phyloP scores from a whole-genome alignment of 2,329 filamentous ascomycete species.

The Ophiostoma novo-ulmi region DNA sequence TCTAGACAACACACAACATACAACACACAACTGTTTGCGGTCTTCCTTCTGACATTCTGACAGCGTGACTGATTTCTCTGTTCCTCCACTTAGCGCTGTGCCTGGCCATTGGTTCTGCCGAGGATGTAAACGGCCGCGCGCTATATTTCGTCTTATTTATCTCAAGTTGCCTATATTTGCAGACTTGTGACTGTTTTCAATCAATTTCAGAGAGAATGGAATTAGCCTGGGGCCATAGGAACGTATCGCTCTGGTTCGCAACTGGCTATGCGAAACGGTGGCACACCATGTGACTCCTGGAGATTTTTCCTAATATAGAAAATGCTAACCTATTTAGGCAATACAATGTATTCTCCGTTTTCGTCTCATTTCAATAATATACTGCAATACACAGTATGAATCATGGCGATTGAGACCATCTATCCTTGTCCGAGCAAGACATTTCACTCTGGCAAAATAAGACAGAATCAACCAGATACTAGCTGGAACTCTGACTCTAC shows the following conservation, averaged over 20 bases:
- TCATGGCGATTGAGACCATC: conserved; percentile 14
- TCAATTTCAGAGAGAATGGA: not conserved
- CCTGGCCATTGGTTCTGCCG: conserved; percentile 5
- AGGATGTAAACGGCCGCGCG: not conserved
- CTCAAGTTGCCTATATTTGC: too few relatives aligned
- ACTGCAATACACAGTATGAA: conserved; percentile 5
- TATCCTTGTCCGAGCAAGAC: not conserved
- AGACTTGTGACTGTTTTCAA: not conserved
- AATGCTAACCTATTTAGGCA: not conserved
- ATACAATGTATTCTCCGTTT: not conserved
- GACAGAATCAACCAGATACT: not conserved
- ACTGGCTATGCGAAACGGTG: conserved; percentile 6
- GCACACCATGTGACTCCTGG: not conserved
- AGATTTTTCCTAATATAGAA: not conserved
- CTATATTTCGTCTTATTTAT: too few relatives aligned
- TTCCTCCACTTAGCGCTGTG: not conserved
- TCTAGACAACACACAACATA: not conserved
- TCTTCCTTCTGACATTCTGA: not conserved
- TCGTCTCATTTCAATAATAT: not conserved
- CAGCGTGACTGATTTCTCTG: not conserved
- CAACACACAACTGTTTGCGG: not conserved
- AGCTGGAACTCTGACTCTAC: not conserved
- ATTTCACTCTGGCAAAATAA: not conserved
- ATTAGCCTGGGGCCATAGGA: not conserved
- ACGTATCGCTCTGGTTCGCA: conserved; percentile 4